phyloP scores from a whole-genome alignment of 306 rosid genomes.

The Begonia loranthoides region DNA sequence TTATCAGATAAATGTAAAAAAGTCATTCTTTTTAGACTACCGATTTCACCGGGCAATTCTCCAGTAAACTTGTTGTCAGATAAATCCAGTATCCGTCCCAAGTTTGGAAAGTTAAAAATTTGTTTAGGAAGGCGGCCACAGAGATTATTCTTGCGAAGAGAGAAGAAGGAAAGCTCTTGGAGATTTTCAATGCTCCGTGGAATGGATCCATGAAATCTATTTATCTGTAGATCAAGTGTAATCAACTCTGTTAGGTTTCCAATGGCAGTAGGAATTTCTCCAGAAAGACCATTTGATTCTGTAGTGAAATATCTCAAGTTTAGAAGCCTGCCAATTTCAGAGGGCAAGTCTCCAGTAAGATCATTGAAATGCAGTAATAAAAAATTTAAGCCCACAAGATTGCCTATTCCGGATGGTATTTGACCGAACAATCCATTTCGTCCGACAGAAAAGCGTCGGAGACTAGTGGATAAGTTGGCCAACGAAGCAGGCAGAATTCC shows the following conservation, averaged over 20 bases:
- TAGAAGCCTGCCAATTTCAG: conserved; percentile 34
- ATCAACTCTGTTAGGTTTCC: conserved; percentile 41
- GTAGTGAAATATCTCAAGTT: conserved; percentile 30
- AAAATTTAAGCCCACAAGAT: conserved; percentile 36
- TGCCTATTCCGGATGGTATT: conserved; percentile 48
- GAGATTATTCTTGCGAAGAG: conserved; percentile 50
- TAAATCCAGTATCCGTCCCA: conserved; percentile 40
- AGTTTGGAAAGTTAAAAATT: conserved; percentile 32
- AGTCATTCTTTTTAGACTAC: conserved; percentile 16
- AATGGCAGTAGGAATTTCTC: conserved; percentile 43
- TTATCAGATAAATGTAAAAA: conserved; percentile 50
- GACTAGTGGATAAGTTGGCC: conserved; percentile 53
- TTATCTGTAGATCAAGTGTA: conserved; percentile 41
- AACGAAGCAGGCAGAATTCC: conserved; percentile 54
- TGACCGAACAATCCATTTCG: conserved; percentile 42
- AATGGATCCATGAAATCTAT: conserved; percentile 29
- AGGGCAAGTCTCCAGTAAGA: conserved; percentile 49
- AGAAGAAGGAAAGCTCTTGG: conserved; percentile 36
- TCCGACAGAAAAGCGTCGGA: conserved; percentile 48
- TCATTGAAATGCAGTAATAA: conserved; percentile 46
- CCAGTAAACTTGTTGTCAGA: conserved; percentile 51
- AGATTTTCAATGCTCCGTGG: conserved; percentile 38
- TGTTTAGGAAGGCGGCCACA: conserved; percentile 46
- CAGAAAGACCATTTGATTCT: conserved; percentile 35
- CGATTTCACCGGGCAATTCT: conserved; percentile 42